phyloP scores from a whole-genome alignment of 129 eudicot genomes.

The carrot (Daucus carota) region DNA sequence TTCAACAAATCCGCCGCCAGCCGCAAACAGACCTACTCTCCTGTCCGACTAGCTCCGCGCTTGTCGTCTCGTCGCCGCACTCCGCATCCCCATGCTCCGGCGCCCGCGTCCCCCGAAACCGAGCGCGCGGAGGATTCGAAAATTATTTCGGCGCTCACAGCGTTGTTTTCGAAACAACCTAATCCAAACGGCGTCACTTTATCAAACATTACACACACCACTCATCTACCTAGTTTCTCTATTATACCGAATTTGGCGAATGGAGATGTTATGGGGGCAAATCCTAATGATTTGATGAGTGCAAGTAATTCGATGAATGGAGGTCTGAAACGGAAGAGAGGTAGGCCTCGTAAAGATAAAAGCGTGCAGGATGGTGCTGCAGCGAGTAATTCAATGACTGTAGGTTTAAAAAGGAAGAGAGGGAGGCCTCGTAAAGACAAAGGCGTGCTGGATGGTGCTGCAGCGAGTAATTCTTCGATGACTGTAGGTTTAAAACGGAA shows the following conservation, averaged over 20 bases:
- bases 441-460: too few species aligned
- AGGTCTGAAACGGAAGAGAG: slow-evolving; percentile 5
- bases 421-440: too few species aligned
- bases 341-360: slow-evolving; percentile 10
- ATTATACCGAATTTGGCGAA: too few species aligned
- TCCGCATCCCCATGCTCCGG: slow-evolving; percentile 34
- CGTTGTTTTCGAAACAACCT: slow-evolving; percentile 22
- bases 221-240: background rate
- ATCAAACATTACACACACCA: background rate
- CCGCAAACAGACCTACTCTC: slow-evolving; percentile 83
- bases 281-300: background rate
- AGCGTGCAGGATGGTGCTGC: background rate
- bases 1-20: too few species aligned
- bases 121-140: slow-evolving; percentile 50
- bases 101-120: slow-evolving; percentile 13
- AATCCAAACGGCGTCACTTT: background rate
- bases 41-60: slow-evolving; percentile 65
- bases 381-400: background rate
- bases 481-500: too few species aligned
- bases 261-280: background rate
- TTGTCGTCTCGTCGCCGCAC: slow-evolving; percentile 34
- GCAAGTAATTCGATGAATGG: background rate
- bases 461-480: too few species aligned
- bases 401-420: too few species aligned
- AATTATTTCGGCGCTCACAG: slow-evolving; percentile 39